Evolutionary conservation across 768 basidiomycete species (phyloP).

Genomic region (Cystoderma amianthinum): DNA sequence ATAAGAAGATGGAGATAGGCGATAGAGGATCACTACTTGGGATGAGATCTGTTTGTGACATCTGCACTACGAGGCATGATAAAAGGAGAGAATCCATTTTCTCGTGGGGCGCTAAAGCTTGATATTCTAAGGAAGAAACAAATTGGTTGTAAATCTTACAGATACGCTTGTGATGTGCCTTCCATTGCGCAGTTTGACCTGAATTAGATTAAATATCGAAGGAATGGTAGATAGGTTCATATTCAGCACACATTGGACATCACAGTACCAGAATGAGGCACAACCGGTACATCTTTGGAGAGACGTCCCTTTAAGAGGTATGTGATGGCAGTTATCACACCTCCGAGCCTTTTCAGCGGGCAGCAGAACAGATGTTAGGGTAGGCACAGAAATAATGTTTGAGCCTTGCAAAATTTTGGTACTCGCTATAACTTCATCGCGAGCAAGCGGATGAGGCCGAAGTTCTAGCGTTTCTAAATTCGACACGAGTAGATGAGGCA

Average conservation of each 20-base stretch:
- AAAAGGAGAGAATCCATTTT: conserved; percentile 58
- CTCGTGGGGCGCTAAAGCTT: conserved; percentile 43
- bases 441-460: conserved; percentile 36
- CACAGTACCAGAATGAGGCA: conserved; percentile 70
- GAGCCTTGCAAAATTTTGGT: conserved; percentile 35
- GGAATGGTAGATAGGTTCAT: conserved; percentile 4
- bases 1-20: conserved; percentile 27
- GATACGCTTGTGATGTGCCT: conserved; percentile 54
- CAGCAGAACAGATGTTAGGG: conserved; percentile 44
- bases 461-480: conserved; percentile 22
- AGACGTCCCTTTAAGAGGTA: conserved; percentile 15
- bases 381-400: conserved; percentile 33
- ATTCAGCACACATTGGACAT: conserved; percentile 46
- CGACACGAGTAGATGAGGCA: background rate
- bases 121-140: conserved; percentile 36
- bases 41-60: conserved; percentile 14
- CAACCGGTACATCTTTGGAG: conserved; percentile 63
- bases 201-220: conserved; percentile 4
- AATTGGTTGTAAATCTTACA: conserved; percentile 54
- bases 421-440: conserved; percentile 43
- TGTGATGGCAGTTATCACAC: conserved; percentile 59
- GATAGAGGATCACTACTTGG: conserved; percentile 12
- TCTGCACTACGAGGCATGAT: conserved; percentile 50
- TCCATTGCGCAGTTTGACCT: conserved; percentile 74
- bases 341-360: conserved; percentile 51